A percentile compares a stretch with the other conserved stretches of the same genome.
phyloP scores from a whole-genome alignment of 1,284 basidiomycete genomes.

The Salmacisia buchloeana region DNA sequence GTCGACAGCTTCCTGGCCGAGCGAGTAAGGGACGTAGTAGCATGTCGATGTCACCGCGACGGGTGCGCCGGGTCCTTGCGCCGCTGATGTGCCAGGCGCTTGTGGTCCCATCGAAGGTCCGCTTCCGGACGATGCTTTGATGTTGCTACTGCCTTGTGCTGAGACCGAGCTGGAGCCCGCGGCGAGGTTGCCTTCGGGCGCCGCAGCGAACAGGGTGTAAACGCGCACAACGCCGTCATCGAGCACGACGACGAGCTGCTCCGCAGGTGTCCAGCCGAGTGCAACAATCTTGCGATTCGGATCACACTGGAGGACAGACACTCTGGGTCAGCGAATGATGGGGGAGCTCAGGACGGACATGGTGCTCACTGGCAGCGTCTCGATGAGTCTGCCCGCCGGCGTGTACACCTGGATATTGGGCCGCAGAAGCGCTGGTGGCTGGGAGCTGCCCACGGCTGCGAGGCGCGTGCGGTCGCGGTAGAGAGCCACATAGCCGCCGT shows the following conservation, averaged over 20 bases:
- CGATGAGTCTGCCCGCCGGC: constrained; percentile 52
- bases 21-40: constrained; percentile 76
- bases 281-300: constrained; percentile 64
- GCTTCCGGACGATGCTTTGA: no score
- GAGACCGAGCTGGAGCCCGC: background rate
- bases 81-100: background rate
- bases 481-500: constrained; percentile 83
- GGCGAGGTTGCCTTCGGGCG: constrained; percentile 3
- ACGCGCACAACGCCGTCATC: constrained; percentile 87
- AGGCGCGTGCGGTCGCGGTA: constrained; percentile 79
- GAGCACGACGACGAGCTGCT: constrained; percentile 76
- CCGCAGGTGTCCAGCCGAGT: constrained; percentile 75
- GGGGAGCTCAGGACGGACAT: constrained; percentile 23
- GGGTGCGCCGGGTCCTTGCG: constrained; percentile 6
- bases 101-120: no score
- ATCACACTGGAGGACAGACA: constrained; percentile 63
- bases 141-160: no score
- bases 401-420: constrained; percentile 59
- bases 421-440: constrained; percentile 58
- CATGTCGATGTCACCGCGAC: constrained; percentile 53
- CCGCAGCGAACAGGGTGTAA: constrained; percentile 64
- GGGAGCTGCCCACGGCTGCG: constrained; percentile 64
- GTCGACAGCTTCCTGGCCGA: constrained; percentile 78
- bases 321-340: constrained; percentile 43
- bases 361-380: constrained; percentile 48